Base-by-base conservation (phyloP, 164 flowering plant species). In the Hamamelis virginiana region DNA sequence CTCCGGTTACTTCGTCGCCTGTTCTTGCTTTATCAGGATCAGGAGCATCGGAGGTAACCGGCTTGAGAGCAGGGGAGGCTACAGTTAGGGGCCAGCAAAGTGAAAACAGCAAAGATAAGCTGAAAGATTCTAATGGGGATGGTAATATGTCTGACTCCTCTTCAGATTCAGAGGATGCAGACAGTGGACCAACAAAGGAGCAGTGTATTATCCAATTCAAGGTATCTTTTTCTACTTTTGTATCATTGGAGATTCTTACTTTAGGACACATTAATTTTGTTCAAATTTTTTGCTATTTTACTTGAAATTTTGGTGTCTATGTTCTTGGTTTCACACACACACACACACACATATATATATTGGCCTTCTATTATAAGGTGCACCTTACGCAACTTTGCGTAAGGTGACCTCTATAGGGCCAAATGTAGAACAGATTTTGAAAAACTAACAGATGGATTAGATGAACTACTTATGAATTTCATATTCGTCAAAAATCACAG, bases 91-190 rank as follows among this genome's bases (percentile, higher is more conserved):
- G 79, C 68, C 63, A 75, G 58, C 89, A 82, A 71, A 83, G 78
- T 76, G 99, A 90, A 60, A 86, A 76, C 66, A 79, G 76, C 74
- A 89, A 85, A 78, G 97, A 88, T 57, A 91, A 85, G 80, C 72
- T 28, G 41, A 90, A 87, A 78, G 97, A 89, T 81, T 78, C 77
- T 23, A 83, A 85, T 72, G 92, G 83, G 38, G 89, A 89, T 82
- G 89, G 82, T 59, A 86, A 86, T 74, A 48, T 85, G 70, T 87
- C 99, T 53, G 92, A 96, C 53, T 84, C 90, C 19, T 91, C 99
- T 44, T 90, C 98, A 28, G 99, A 96, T 73, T 93, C 99, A 9
- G 99, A 95, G 73, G 98, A 96, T 72, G 85, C 44, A 51, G 93
- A 93, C 47, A 84, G 82, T 76, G 97, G 95, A 50, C 96, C 98